Conservation (phyloP, 306 rosid species). For the Lathyrus oleraceus region DNA sequence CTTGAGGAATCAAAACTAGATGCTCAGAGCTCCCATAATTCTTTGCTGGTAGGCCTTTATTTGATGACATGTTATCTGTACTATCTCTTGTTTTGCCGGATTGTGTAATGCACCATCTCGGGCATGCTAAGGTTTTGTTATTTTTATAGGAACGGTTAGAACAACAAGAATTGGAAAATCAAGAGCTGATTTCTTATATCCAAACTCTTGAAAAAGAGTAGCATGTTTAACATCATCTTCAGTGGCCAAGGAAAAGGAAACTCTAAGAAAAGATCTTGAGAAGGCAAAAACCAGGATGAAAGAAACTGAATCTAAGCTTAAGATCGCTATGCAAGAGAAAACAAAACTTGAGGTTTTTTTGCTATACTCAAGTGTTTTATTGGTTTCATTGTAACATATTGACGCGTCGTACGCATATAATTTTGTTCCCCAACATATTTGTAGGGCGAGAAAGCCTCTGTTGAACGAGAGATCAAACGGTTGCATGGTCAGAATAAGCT, state of each 20-base stretch:
- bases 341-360: constrained; percentile 81
- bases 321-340: constrained; percentile 79
- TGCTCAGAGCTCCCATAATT: constrained; percentile 52
- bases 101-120: constrained; percentile 15
- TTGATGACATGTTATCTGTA: constrained; percentile 23
- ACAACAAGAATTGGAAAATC: constrained; percentile 59
- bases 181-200: constrained; percentile 59
- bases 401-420: constrained; percentile 22
- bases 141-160: constrained; percentile 57
- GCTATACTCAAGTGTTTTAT: constrained; percentile 14
- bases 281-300: constrained; percentile 69
- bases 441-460: constrained; percentile 78
- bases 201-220: constrained; percentile 71
- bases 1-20: constrained; percentile 55
- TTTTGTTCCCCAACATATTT: constrained; percentile 28
- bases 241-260: constrained; percentile 74
- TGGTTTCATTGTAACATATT: constrained; percentile 31
- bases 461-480: constrained; percentile 79
- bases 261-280: constrained; percentile 75
- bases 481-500: constrained; percentile 74
- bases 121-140: constrained; percentile 9
- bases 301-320: constrained; percentile 82
- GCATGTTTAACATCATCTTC: constrained; percentile 62
- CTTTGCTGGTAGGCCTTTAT: constrained; percentile 52
- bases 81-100: constrained; percentile 16